Base-by-base conservation (phyloP, 352 stramenopile species). In the Aphanomyces cochlioides region DNA sequence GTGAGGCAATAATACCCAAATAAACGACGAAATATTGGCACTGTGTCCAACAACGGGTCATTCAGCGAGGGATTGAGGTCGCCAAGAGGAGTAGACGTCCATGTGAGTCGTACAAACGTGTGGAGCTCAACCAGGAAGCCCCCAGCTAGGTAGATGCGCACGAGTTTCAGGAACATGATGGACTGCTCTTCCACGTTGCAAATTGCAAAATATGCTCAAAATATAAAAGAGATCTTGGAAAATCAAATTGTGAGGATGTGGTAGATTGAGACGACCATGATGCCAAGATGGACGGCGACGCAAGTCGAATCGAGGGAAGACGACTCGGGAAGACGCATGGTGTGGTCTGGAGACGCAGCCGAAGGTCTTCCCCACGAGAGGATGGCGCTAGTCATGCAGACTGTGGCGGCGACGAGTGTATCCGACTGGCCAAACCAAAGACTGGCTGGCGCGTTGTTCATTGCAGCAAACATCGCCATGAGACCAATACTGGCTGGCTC, bases 1-100 rank as follows among this genome's bases (percentile, higher is more conserved):
- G 63, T 59, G 47, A 69, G 12, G 19, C 15, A 50, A 39, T 69
- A 69, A 17, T n/a, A 8, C 7, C n/a, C 63, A 37, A 56, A 69
- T 6, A 69, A 7, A n/a, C 45, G 41, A 37, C 63, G 63, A n/a
- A 69, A 50, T 36, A 37, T 34, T 3, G 63, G 63, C 8, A 69
- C 41, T 5, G 41, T 28, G 37, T 69, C 63, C 21, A 69, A 61
- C 8, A n/a, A 12, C 8, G 45, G 1, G 38, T 69, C 63, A 19
- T 34, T 21, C 5, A 69, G 37, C 2, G 63, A 58, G 3, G 63
- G 63, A 41, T 28, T 4, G 3, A 69, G 47, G 12, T 57, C 47
- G 2, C 8, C 15, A 3, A 69, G 36, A 15, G 63, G 63, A 5
- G 19, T 48, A 19, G 54, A 37, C 41, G 47, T 57, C 15, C 36